Base-by-base conservation (phyloP, 495 filamentous ascomycete genomes). In the Elasticomyces elasticus region DNA sequence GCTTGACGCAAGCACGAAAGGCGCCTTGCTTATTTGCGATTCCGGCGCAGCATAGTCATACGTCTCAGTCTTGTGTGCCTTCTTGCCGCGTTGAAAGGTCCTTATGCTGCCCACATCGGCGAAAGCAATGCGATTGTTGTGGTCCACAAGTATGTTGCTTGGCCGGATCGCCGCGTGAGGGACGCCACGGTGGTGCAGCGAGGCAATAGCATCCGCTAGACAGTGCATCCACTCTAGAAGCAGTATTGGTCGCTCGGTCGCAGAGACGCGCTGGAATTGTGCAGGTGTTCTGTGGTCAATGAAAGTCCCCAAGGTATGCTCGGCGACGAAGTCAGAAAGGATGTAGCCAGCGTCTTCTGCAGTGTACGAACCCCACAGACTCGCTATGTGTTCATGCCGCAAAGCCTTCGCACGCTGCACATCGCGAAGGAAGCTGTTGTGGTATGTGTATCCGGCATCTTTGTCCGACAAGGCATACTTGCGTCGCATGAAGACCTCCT, bases 1-100 rank as follows among this genome's bases (percentile, higher is more conserved):
- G 22, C 54, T 58, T 3, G 58, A 55, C 7, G 58, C 22, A 5
- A 55, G 11, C 15, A 49, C 45, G 12, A 43, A n/a, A 22, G 58
- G 58, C 31, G 37, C 15, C 11, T 49, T 27, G 23, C 30, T 52
- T 13, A 58, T 25, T 12, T 54, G 59, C 0, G 54, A 62, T 63
- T 97, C 91, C 2, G 91, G 90, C 1, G 91, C 81, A 1, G 84
- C 83, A 61, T 95, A 92, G 57, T 94, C 84, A 70, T 95, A 95
- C 30, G 77, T 75, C 63, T 97, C 91, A 30, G 83, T 82, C 56
- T 90, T 87, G 51, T 80, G 68, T 11, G 62, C 56, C 59, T 71
- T 67, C 42, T 71, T 72, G 44, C 77, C 74, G 41, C 62, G 56
- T 71, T 76, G 67, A 71, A 81, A 63, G 26, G 79, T 71, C 67